Evolutionary conservation across 2,329 filamentous ascomycete species (phyloP), one percentile per base, ranked within the genome.

Genomic region (Cordyceps javanica): DNA sequence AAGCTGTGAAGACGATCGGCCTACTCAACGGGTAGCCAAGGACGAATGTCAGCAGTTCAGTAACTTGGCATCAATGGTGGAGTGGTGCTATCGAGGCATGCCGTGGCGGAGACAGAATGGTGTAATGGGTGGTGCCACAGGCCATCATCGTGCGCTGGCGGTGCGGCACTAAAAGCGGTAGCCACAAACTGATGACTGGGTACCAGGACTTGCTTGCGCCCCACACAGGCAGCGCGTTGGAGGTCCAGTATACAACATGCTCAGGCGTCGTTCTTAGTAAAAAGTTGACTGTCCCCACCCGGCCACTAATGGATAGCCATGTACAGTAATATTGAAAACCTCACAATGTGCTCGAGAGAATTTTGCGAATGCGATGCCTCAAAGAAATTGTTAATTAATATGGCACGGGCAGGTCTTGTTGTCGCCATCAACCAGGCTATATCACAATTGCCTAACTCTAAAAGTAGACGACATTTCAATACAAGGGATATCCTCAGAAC

Each of bases 11-110:
- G 45, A 23, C 42, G 36, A 49, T 34, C 21, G 14, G 34, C 21
- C 45, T 26, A 49, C 26, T 6, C 34, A 50, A 25, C 23, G 13
- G 16, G 41, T 48, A 21, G 42, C 19, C 41, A 3, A 25, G 32
- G 5, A 28, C 42, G 39, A 23, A 28, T 45, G 53, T 55, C 42
- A 48, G 48, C 53, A 55, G 53, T 56, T 32, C 25, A 26, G 44
- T 45, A 34, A 42, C 45, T 56, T 55, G 21, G 45, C 44, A 41
- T 49, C 45, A 42, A 49, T 28, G 42, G 52, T 46, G 52, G 52
- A 55, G 52, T 55, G 21, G 28, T 46, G 42, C 19, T 42, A 38
- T 28, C 23, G 38, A 55, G 41, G 44, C 14, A 55, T 30, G 52
- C 52, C 41, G 34, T 32, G 32, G 39, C 39, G 51, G 52, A 55